Base-by-base conservation (phyloP, 768 basidiomycete genomes). In the Amanita exitialis region DNA sequence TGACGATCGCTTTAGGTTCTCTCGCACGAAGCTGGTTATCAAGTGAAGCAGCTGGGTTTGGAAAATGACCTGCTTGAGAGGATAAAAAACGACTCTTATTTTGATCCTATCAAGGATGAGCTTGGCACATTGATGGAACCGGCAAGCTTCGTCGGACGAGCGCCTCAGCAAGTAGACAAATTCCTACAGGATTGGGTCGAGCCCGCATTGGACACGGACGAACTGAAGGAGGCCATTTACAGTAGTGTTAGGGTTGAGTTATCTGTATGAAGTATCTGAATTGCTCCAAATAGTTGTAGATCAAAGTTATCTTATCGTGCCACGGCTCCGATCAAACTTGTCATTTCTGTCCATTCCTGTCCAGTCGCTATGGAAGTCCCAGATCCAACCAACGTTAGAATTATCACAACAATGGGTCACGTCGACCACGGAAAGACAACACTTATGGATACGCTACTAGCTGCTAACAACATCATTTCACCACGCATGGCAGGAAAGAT, bases 341-440 rank as follows among this genome's bases (percentile, higher is more conserved):
- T 38, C 3, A 15, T 10, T 15, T 18, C n/a, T 8, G 7, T 15
- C 36, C 5, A 15, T 36, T 15, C 13, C 36, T 36, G 13, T n/a
- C n/a, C 13, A 13, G 7, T 30, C 18, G 13, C 15, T 37, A 65
- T 71, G 65, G 64, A 68, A 45, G 55, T 61, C 20, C 69, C 68
- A 49, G 71, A 75, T 55, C 59, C 74, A 53, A 53, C 61, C 15
- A 76, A 83, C 45, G 71, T 88, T 25, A 81, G 87, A 27, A 87
- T 86, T 54, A 80, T 92, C 56, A 92, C 90, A 5, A 89, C 88
- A 2, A 79, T 91, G 6, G 89, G 90, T 10, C 89, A 92, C 66
- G 90, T 92, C 51, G 92, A 97, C 64, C 94, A 97, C 71, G 94
- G 94, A 59, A 96, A 99, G 68, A 92, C 92, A 2, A 93, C 92